These are phyloP conservation scores for Lasiosphaeria hispida DNA, from an alignment of 495 filamentous ascomycete species.

Conservation along the genomic window DNA sequence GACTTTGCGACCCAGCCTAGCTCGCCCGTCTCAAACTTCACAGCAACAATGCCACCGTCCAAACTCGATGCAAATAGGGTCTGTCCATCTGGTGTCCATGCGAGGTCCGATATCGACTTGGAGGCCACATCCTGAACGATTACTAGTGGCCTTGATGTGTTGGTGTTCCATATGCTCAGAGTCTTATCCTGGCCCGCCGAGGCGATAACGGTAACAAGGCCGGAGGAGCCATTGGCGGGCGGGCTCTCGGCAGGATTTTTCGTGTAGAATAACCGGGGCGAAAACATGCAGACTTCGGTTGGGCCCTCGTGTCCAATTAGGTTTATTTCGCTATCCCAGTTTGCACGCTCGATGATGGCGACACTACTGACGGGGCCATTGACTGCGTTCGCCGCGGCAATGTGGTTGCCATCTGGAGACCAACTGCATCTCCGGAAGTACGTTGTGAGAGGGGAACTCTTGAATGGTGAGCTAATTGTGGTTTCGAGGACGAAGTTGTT, in stretches of 20 bases:
- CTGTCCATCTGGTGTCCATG: conserved; percentile 91
- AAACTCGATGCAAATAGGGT: conserved; percentile 81
- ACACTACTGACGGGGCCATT: conserved; percentile 97
- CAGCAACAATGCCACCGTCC: conserved; percentile 79
- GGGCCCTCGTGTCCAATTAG: conserved; percentile 96
- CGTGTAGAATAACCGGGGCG: conserved; percentile 80
- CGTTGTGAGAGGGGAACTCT: conserved; percentile 85
- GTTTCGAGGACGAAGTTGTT: conserved; percentile 93
- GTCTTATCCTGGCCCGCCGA: conserved; percentile 96
- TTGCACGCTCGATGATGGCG: conserved; percentile 87
- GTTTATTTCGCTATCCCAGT: conserved; percentile 96
- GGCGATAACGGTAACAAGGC: conserved; percentile 88
- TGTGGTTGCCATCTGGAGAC: conserved; percentile 96
- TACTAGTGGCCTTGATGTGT: conserved; percentile 82
- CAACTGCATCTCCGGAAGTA: conserved; percentile 97
- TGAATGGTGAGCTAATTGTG: conserved; percentile 80
- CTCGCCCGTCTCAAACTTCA: conserved; percentile 52
- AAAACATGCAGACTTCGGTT: conserved; percentile 96
- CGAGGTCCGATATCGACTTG: conserved; percentile 90
- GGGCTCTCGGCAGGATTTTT: conserved; percentile 54
- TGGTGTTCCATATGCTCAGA: conserved; percentile 95
- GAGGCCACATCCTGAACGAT: conserved; percentile 81
- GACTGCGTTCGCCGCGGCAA: conserved; percentile 92
- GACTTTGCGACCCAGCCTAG: conserved; percentile 54
- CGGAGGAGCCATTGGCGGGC: conserved; percentile 24